phyloP scores from a whole-genome alignment of 257 asterid genomes.

The Solanum ahanhuiri region DNA sequence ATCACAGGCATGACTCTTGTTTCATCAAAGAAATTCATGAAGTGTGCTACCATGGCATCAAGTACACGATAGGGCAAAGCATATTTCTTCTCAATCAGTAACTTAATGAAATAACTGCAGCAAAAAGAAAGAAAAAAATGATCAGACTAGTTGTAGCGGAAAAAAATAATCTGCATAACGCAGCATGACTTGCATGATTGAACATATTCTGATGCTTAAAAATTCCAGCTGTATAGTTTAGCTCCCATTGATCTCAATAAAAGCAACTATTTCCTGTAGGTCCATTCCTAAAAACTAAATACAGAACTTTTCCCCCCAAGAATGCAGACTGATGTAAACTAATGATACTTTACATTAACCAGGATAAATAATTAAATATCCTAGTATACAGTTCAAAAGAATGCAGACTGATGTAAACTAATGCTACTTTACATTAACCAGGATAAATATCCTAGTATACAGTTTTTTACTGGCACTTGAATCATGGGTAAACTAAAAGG shows the following conservation, averaged over 20 bases:
- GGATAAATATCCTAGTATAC: background rate
- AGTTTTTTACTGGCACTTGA: background rate
- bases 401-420: background rate
- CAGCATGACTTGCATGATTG: background rate
- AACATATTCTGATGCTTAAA: background rate
- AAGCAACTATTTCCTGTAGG: background rate
- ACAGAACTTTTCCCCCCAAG: background rate
- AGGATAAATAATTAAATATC: background rate
- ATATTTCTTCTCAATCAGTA: conserved; percentile 86
- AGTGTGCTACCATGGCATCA: conserved; percentile 88
- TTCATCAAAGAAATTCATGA: conserved; percentile 67
- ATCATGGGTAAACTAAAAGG: background rate
- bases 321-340: background rate
- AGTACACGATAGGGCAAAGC: conserved; percentile 95
- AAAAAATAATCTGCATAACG: background rate
- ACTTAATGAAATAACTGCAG: conserved; percentile 83
- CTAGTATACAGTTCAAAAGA: background rate
- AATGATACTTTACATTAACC: background rate
- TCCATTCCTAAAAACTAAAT: background rate
- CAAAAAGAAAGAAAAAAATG: background rate
- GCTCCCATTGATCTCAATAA: background rate
- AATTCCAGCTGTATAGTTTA: background rate
- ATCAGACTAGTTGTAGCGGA: background rate
- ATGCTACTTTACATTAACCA: background rate
- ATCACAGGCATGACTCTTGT: conserved; percentile 89